phyloP scores from a whole-genome alignment of 2,329 filamentous ascomycete species.

The Trichoderma cornu-damae region DNA sequence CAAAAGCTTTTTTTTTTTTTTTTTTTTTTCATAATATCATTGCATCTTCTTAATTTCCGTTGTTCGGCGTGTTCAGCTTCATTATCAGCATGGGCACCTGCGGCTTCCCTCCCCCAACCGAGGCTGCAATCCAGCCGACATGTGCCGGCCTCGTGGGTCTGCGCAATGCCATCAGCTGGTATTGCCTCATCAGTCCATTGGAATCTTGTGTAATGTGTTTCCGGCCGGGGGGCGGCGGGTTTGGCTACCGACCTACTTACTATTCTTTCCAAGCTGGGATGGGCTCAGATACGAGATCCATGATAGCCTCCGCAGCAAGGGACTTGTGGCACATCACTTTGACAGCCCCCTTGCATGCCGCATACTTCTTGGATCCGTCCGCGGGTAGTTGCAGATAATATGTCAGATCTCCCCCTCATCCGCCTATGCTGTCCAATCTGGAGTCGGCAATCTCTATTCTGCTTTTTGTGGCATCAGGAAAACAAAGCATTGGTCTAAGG shows the following conservation, averaged over 20 bases:
- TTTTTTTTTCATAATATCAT: too few relatives aligned
- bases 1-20: too few relatives aligned
- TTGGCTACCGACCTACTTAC: background rate
- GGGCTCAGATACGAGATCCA: background rate
- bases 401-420: conserved; percentile 10
- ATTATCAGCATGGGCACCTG: background rate
- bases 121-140: background rate
- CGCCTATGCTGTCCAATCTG: background rate
- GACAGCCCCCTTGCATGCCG: background rate
- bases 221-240: too few relatives aligned
- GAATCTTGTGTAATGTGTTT: background rate
- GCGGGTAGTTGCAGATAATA: conserved; percentile 8
- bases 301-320: background rate
- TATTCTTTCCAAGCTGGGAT: background rate
- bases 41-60: conserved; percentile 8
- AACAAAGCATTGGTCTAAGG: background rate
- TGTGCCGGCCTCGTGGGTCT: background rate
- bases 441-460: background rate
- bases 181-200: background rate
- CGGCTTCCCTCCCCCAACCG: background rate
- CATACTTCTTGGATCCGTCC: conserved; percentile 1
- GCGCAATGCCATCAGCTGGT: background rate
- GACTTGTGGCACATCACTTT: conserved; percentile 2
- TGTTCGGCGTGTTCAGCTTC: background rate
- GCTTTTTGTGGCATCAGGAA: background rate